phyloP scores from a whole-genome alignment of 306 rosid genomes.

The Fagus crenata region DNA sequence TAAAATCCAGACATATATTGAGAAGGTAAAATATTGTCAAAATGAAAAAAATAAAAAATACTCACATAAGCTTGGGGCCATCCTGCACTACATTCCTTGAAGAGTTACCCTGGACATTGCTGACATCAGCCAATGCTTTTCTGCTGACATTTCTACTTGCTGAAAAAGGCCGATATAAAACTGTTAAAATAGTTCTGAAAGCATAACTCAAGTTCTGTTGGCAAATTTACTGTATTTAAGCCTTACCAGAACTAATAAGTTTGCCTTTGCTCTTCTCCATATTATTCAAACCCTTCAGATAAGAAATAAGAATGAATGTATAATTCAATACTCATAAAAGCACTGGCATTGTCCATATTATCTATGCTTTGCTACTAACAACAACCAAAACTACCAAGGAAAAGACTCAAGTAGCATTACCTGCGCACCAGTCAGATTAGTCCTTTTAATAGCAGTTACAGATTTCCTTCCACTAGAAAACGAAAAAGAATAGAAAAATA shows the following conservation, averaged over 20 bases:
- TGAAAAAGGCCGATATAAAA: conserved; percentile 29
- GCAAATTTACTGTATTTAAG: conserved; percentile 4
- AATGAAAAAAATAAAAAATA: conserved; percentile 26
- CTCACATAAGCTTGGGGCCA: conserved; percentile 65
- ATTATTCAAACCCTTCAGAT: conserved; percentile 43
- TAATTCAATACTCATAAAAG: not conserved
- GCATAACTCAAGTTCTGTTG: conserved; percentile 2
- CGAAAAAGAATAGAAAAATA: conserved; percentile 16
- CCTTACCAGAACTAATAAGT: conserved; percentile 51
- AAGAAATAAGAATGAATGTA: conserved; percentile 27
- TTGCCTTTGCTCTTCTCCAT: conserved; percentile 49
- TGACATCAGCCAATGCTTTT: conserved; percentile 75
- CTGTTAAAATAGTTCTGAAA: conserved; percentile 1
- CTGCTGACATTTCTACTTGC: conserved; percentile 46
- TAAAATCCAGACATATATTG: not conserved
- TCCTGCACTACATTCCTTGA: conserved; percentile 31
- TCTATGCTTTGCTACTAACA: conserved; percentile 9
- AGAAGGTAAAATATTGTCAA: not conserved
- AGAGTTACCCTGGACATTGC: conserved; percentile 56
- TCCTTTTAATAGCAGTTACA: conserved; percentile 38
- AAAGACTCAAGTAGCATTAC: conserved; percentile 38
- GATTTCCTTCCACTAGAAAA: conserved; percentile 39
- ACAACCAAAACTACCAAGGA: conserved; percentile 11
- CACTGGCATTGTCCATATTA: conserved; percentile 11
- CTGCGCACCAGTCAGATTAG: conserved; percentile 39